Percentiles rank a stretch among this genome's conserved stretches.
Evolutionary conservation across 208 protist genomes (phyloP).

Genomic region (Acanthamoeba sp.): DNA sequence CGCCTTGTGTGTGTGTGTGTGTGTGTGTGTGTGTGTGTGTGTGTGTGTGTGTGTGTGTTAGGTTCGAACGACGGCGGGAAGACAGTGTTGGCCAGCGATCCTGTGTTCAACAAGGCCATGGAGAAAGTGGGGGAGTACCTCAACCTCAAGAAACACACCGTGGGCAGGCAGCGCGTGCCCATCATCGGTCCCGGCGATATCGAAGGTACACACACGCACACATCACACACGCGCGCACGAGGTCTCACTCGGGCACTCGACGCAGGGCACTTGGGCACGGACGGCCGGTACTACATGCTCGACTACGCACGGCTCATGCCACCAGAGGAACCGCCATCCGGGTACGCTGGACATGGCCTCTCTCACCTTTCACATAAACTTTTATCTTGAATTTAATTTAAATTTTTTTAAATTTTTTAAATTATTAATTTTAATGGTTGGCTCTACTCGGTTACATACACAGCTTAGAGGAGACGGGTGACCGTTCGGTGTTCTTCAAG

Average conservation of each 20-base stretch:
- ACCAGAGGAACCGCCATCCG: background rate
- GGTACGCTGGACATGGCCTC: background rate
- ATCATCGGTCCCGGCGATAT: constrained; percentile 63
- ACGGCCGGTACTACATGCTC: constrained; percentile 45
- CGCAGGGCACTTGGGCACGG: constrained; percentile 44
- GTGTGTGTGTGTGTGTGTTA: too few relatives aligned
- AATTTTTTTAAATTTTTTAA: too few relatives aligned
- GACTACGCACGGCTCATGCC: constrained; percentile 68
- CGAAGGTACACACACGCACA: constrained; percentile 62
- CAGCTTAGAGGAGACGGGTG: too few relatives aligned
- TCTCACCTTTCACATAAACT: too few relatives aligned
- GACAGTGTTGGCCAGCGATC: constrained; percentile 41
- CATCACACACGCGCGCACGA: too few relatives aligned
- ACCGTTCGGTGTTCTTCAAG: constrained; percentile 59
- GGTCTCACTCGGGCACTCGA: too few relatives aligned
- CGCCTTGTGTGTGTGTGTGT: too few relatives aligned
- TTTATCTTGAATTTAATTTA: too few relatives aligned
- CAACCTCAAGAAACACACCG: constrained; percentile 72
- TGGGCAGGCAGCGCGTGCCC: background rate
- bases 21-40: too few relatives aligned
- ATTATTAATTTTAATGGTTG: too few relatives aligned
- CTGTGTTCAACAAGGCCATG: constrained; percentile 25
- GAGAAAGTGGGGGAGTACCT: constrained; percentile 8
- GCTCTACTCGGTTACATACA: too few relatives aligned
- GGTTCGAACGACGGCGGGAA: constrained; percentile 59